Base-by-base conservation (phyloP, 2,329 filamentous ascomycete species). In the Epichloe brachyelytri region DNA sequence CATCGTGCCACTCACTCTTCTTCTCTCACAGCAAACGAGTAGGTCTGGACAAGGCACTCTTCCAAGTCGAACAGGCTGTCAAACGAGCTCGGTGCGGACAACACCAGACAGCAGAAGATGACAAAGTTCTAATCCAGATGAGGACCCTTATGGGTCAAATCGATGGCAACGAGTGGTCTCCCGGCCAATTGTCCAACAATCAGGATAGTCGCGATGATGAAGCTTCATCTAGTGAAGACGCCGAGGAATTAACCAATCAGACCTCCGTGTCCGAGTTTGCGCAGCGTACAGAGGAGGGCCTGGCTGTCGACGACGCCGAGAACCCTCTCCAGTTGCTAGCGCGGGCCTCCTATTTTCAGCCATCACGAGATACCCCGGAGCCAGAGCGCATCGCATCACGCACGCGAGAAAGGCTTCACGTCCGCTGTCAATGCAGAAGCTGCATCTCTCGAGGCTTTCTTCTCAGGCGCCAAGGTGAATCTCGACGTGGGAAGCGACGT, bases 291-390 rank as follows among this genome's bases (percentile, higher is more conserved):
- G 71, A 75, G 38, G 78, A 80, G 50, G 75, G 70, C 46, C 72
- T 85, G 34, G 75, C 80, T 12, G 69, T 85, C 26, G 83, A 88
- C 57, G 85, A 86, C 62, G 84, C 84, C 3, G 84, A 88, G 60
- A 88, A 88, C 54, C 84, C 84, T 0, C 68, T 88, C 5, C 84
- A 88, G 62, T 68, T 88, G 15, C 78, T 88, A 36, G 85, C 85
- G 3, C 76, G 84, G 34, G 85, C 84, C 1, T 88, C 85, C 0
- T 83, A 86, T 64, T 72, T 85, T 39, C 77, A 78, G 52, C 70
- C 78, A n/a, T 76, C 74, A 22, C 73, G 70, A 1, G 62, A 66
- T 14, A 59, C 3, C 62, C 36, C 58, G 60, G 17, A 58, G 59
- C 43, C 60, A 59, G 0, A 57, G 56, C 46, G 63, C 60, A 15